These are phyloP conservation scores for Cordyceps farinosa DNA, from an alignment of 2,329 filamentous ascomycete species.

Conservation along the genomic window DNA sequence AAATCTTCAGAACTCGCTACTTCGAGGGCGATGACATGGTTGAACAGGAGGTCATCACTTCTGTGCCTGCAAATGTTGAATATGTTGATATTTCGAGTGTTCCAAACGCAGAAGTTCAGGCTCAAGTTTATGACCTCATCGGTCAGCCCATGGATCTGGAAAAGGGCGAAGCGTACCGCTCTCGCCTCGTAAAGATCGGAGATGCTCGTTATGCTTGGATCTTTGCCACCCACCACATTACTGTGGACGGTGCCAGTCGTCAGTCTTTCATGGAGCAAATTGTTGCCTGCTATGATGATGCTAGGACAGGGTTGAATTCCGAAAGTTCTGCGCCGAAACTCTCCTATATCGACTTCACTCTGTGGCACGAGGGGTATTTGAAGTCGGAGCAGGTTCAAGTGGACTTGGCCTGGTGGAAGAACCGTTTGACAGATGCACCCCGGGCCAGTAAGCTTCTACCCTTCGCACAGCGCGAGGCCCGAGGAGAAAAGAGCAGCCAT, in stretches of 20 bases:
- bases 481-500: conserved; percentile 1
- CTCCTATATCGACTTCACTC: conserved; percentile 1
- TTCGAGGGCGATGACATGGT: conserved; percentile 10
- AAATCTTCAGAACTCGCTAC: conserved; percentile 2
- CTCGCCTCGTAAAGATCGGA: neutral
- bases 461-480: neutral
- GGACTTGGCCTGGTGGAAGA: conserved; percentile 8
- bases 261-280: conserved; percentile 5
- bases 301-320: neutral
- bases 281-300: conserved; percentile 5
- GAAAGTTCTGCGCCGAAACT: neutral
- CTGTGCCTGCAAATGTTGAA: conserved; percentile 1
- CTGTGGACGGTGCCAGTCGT: conserved; percentile 4
- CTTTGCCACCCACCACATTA: conserved; percentile 9
- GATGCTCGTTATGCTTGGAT: neutral
- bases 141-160: conserved; percentile 6
- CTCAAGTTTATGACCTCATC: neutral
- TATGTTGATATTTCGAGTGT: neutral
- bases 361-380: conserved; percentile 9
- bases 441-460: neutral
- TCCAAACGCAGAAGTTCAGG: neutral
- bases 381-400: neutral
- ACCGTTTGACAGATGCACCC: neutral
- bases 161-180: conserved; percentile 3
- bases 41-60: neutral